Conservation (phyloP, 768 basidiomycete species). For the Leucocoprinus birnbaumii region DNA sequence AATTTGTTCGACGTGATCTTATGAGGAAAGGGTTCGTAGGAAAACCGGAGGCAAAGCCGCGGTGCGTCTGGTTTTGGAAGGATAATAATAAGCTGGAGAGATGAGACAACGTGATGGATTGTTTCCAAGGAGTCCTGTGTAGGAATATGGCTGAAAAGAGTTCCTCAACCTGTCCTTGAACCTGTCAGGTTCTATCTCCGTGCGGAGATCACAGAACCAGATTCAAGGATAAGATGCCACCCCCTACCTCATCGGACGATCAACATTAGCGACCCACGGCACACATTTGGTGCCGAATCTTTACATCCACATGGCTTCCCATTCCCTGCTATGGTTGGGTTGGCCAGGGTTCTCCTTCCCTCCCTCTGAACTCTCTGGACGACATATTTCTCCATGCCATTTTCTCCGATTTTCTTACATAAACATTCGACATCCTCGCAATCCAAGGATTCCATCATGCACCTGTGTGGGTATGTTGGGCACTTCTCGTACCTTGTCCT, state of each 20-base stretch:
- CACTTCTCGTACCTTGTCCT: conserved; percentile 23
- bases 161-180: conserved; percentile 22
- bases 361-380: neutral
- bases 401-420: conserved; percentile 15
- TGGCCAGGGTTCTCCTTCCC: conserved; percentile 4
- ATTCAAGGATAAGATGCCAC: conserved; percentile 16
- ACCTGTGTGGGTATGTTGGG: neutral
- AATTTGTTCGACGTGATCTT: conserved; percentile 33
- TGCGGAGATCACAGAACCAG: conserved; percentile 16
- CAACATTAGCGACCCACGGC: conserved; percentile 33
- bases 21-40: conserved; percentile 30
- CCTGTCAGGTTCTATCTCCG: conserved; percentile 22
- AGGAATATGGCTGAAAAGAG: conserved; percentile 28
- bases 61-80: conserved; percentile 29
- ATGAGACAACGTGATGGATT: conserved; percentile 37
- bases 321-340: conserved; percentile 6
- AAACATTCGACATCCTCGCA: conserved; percentile 21
- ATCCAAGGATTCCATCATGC: conserved; percentile 6
- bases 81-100: conserved; percentile 33
- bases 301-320: conserved; percentile 18
- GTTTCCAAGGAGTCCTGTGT: conserved; percentile 43
- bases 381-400: neutral
- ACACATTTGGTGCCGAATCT: conserved; percentile 27
- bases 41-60: conserved; percentile 28
- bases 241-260: conserved; percentile 40